phyloP scores from a whole-genome alignment of 768 basidiomycete species.

The Hygrophorus pudorinus region DNA sequence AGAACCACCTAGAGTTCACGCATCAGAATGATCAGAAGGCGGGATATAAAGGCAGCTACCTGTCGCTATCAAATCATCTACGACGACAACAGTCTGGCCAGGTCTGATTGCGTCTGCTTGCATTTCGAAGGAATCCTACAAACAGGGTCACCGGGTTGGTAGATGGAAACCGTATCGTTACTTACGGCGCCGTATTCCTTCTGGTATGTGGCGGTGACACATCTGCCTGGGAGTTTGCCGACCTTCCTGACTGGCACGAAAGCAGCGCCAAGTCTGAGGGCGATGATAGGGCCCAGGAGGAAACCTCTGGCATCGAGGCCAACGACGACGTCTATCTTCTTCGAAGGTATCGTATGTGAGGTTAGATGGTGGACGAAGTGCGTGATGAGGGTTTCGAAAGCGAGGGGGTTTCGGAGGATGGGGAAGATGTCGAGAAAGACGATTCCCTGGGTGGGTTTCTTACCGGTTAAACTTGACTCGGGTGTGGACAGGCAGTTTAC shows the following conservation, averaged over 20 bases:
- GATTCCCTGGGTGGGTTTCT: conserved; percentile 51
- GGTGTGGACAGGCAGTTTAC: conserved; percentile 3
- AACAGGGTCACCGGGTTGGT: neutral
- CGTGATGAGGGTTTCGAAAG: conserved; percentile 86
- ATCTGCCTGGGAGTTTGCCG: conserved; percentile 90
- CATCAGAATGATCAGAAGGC: neutral
- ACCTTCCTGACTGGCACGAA: conserved; percentile 94
- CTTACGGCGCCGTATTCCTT: conserved; percentile 90
- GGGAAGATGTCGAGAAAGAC: conserved; percentile 94
- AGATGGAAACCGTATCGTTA: neutral
- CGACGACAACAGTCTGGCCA: conserved; percentile 75
- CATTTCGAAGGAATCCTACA: conserved; percentile 91
- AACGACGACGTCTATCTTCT: conserved; percentile 85
- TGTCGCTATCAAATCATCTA: conserved; percentile 96
- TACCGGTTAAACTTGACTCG: neutral
- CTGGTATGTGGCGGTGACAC: conserved; percentile 63
- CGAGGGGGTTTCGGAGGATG: conserved; percentile 73
- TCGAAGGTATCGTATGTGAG: conserved; percentile 57
- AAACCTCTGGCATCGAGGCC: conserved; percentile 96
- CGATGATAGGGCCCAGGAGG: conserved; percentile 87
- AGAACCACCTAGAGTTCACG: conserved; percentile 60
- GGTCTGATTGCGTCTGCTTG: conserved; percentile 76
- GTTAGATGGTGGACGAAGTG: conserved; percentile 81
- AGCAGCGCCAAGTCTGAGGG: conserved; percentile 80
- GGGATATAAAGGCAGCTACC: conserved; percentile 37